A percentile compares a stretch with the other conserved stretches of the same genome.
Conservation (phyloP, 108 stramenopile genomes). For the Discostella pseudostelligera region DNA sequence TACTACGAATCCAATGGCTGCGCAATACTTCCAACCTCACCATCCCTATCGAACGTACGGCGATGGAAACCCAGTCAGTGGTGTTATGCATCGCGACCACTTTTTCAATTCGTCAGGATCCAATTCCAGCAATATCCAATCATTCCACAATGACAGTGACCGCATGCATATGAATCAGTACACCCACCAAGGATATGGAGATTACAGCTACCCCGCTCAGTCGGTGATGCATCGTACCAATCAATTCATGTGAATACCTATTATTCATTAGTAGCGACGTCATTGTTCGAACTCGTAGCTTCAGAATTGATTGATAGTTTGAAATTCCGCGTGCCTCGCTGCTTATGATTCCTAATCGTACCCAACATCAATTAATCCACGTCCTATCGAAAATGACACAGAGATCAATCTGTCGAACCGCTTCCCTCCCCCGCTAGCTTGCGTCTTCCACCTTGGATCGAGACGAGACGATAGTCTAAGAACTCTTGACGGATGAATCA, state of each 20-base stretch:
- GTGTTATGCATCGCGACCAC: neutral
- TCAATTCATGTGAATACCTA: conserved; percentile 6
- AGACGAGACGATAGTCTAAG: too few relatives aligned
- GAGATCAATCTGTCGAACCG: too few relatives aligned
- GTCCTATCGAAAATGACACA: neutral
- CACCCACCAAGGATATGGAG: neutral
- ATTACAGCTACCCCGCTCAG: neutral
- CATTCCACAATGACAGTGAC: neutral
- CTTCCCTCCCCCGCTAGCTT: too few relatives aligned
- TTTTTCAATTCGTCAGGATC: neutral
- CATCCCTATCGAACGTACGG: too few relatives aligned
- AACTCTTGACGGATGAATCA: neutral
- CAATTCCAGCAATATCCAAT: neutral
- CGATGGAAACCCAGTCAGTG: neutral
- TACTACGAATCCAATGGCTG: neutral
- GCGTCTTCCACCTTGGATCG: too few relatives aligned
- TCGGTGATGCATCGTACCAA: conserved; percentile 6
- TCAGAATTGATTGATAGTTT: too few relatives aligned
- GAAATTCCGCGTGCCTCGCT: too few relatives aligned
- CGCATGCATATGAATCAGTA: neutral
- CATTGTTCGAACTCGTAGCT: too few relatives aligned
- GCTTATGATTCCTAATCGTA: too few relatives aligned
- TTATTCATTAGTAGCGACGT: too few relatives aligned
- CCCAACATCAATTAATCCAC: too few relatives aligned
- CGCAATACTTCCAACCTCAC: neutral